Conservation (phyloP, 148 eudicot species). For the Cornus florida region DNA sequence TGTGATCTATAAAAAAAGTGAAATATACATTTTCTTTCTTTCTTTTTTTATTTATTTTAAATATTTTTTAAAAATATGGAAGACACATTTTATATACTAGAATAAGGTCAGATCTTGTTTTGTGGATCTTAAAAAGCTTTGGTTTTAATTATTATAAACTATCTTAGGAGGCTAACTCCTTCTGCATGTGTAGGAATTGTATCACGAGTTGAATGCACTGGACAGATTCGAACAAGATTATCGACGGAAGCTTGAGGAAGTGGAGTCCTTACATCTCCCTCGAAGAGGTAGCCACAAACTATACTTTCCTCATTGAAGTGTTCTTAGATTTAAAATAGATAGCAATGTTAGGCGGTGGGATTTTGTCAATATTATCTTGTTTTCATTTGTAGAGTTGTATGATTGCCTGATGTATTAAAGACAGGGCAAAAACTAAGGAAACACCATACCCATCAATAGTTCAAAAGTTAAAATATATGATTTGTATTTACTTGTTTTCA, state of each 20-base stretch:
- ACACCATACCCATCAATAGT: not conserved
- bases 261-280: slow-evolving; percentile 76
- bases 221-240: slow-evolving; percentile 93
- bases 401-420: not conserved
- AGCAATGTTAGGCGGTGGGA: not conserved
- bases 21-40: too few relatives aligned
- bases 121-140: not conserved
- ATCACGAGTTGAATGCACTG: slow-evolving; percentile 84
- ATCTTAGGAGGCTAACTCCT: slow-evolving; percentile 10
- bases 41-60: not conserved
- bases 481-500: not conserved
- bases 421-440: not conserved
- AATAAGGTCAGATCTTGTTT: not conserved
- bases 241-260: slow-evolving; percentile 74
- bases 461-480: not conserved
- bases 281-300: slow-evolving; percentile 61
- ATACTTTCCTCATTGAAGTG: not conserved
- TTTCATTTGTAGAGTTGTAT: not conserved
- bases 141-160: not conserved
- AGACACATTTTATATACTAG: not conserved
- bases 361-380: not conserved
- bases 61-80: too few relatives aligned
- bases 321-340: not conserved
- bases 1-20: too few relatives aligned
- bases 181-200: slow-evolving; percentile 68